phyloP scores from a whole-genome alignment of 129 eudicot genomes.

The Silybum marianum region DNA sequence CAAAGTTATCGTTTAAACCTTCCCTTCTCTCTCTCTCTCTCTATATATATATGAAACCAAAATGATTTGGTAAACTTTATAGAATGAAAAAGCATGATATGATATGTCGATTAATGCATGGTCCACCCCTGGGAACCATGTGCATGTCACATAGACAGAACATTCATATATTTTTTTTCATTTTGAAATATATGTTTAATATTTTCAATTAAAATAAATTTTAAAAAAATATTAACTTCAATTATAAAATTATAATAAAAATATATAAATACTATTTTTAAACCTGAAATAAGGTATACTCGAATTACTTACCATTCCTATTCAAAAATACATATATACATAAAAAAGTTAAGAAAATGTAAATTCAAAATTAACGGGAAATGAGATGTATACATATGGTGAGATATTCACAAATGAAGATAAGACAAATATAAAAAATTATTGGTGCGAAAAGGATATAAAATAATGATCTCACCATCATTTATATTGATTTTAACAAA shows the following conservation, averaged over 20 bases:
- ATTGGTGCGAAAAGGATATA: background rate
- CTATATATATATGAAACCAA: background rate
- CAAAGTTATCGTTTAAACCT: too few species aligned
- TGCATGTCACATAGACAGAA: constrained; percentile 12
- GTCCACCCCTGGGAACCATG: constrained; percentile 28
- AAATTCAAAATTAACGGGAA: background rate
- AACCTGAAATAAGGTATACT: background rate
- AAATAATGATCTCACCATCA: background rate
- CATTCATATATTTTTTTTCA: background rate
- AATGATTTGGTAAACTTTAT: constrained; percentile 16
- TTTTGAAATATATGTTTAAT: background rate
- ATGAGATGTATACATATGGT: background rate
- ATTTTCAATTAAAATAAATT: background rate
- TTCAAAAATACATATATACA: too few species aligned
- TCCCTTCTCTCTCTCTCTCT: too few species aligned
- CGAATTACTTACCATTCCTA: background rate
- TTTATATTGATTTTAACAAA: background rate
- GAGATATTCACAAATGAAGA: background rate
- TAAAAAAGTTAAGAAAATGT: too few species aligned
- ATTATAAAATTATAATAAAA: background rate
- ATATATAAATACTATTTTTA: background rate
- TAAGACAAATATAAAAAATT: background rate
- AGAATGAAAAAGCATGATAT: constrained; percentile 14
- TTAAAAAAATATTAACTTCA: background rate
- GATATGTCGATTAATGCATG: constrained; percentile 21